Conservation (phyloP, 495 filamentous ascomycete species). For the Chaetomium fimeti region DNA sequence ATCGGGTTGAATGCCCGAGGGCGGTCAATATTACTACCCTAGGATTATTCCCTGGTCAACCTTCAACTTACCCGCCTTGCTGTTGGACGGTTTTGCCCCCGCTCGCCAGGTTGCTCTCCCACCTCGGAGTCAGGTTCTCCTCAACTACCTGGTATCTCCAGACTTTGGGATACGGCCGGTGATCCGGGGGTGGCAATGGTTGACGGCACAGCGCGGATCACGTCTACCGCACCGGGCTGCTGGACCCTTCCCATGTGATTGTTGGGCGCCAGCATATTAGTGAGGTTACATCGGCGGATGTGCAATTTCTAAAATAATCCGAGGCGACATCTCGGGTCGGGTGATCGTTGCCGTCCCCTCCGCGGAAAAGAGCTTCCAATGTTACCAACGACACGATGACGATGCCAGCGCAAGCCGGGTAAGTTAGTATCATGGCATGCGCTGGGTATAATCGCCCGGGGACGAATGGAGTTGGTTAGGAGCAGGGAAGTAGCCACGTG, state of each 20-base stretch:
- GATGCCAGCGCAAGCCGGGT: slow-evolving; percentile 31
- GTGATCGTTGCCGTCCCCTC: slow-evolving; percentile 16
- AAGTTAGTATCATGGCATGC: slow-evolving; percentile 37
- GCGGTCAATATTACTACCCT: slow-evolving; percentile 15
- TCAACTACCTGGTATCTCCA: slow-evolving; percentile 27
- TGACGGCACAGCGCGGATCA: slow-evolving; percentile 35
- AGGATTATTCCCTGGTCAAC: not conserved
- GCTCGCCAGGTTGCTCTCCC: not conserved
- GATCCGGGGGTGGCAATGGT: slow-evolving; percentile 26
- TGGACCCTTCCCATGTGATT: slow-evolving; percentile 27
- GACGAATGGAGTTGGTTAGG: slow-evolving; percentile 30
- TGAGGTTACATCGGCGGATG: slow-evolving; percentile 35
- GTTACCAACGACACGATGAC: slow-evolving; percentile 33
- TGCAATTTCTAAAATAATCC: slow-evolving; percentile 32
- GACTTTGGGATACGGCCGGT: slow-evolving; percentile 26
- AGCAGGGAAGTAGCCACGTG: slow-evolving; percentile 23
- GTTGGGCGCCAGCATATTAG: slow-evolving; percentile 35
- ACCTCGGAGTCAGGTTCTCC: not conserved
- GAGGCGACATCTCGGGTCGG: slow-evolving; percentile 19
- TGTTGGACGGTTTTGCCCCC: not conserved
- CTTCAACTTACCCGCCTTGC: not conserved
- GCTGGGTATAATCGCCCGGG: slow-evolving; percentile 32
- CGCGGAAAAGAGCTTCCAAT: slow-evolving; percentile 32
- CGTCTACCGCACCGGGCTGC: slow-evolving; percentile 32
- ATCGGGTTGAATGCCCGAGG: slow-evolving; percentile 15